These are phyloP conservation scores for Neurospora sp. DNA, from an alignment of 2,329 filamentous ascomycete genomes.

Conservation along the genomic window DNA sequence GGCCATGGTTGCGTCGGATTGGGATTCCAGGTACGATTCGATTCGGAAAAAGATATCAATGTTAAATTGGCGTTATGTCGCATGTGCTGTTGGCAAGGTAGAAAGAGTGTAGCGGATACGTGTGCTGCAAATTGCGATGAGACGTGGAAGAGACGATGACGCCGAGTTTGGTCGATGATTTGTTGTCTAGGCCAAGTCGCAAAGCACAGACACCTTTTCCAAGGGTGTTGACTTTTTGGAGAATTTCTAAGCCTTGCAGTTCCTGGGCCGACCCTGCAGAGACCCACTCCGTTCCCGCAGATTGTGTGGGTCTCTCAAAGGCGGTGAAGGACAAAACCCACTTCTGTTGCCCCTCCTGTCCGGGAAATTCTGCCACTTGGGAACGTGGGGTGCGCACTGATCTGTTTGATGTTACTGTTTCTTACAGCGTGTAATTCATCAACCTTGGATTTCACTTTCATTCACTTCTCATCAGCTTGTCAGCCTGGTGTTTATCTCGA, in stretches of 20 bases:
- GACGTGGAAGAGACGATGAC: conserved; percentile 1
- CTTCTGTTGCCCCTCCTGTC: conserved; percentile 11
- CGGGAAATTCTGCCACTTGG: conserved; percentile 17
- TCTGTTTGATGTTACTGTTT: conserved; percentile 1
- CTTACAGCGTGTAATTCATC: conserved; percentile 1
- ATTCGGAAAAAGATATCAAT: not conserved
- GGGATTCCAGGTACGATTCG: not conserved
- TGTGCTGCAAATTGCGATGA: not conserved
- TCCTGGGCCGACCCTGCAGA: not conserved
- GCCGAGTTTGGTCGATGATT: conserved; percentile 1
- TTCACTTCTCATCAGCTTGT: not conserved
- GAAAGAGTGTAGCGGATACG: not conserved
- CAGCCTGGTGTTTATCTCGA: not conserved
- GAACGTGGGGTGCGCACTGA: conserved; percentile 15
- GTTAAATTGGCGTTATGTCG: not conserved
- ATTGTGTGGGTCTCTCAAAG: not conserved
- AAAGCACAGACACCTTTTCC: not conserved
- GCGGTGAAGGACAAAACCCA: conserved; percentile 9
- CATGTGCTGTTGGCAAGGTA: not conserved
- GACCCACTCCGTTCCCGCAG: not conserved
- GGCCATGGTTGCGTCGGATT: conserved; percentile 14
- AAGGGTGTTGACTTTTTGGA: not conserved
- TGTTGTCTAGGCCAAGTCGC: not conserved
- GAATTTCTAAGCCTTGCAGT: not conserved
- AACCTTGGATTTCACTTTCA: conserved; percentile 1